Conservation (phyloP, 169 alveolate genomes). For the Miamiensis avidus region DNA sequence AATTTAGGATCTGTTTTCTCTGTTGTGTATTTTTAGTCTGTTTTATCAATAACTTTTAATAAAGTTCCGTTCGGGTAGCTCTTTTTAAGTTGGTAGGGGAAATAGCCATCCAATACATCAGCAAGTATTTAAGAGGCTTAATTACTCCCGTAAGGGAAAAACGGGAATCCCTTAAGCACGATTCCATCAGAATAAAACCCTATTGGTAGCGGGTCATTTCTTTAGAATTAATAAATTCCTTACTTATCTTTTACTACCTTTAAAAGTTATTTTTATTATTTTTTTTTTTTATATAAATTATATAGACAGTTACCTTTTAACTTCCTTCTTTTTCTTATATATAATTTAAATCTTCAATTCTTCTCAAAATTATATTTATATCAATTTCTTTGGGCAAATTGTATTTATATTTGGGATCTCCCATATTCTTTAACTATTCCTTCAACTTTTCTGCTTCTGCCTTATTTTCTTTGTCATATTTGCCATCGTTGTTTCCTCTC, state of each 20-base stretch:
- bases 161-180: slow-evolving; percentile 17
- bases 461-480: slow-evolving; percentile 11
- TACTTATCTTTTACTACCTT: slow-evolving; percentile 35
- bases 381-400: slow-evolving; percentile 36
- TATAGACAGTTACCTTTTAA: not conserved
- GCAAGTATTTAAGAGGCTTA: slow-evolving; percentile 16
- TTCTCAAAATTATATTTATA: slow-evolving; percentile 32
- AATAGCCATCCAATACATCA: slow-evolving; percentile 40
- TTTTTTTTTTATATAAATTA: too few relatives aligned
- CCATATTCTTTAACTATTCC: slow-evolving; percentile 21
- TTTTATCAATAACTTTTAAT: slow-evolving; percentile 35
- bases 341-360: slow-evolving; percentile 38
- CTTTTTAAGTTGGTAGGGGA: slow-evolving; percentile 43
- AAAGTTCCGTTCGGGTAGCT: slow-evolving; percentile 39
- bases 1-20: slow-evolving; percentile 18
- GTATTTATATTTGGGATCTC: slow-evolving; percentile 38
- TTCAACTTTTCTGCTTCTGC: slow-evolving; percentile 22
- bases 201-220: slow-evolving; percentile 40
- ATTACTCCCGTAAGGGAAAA: slow-evolving; percentile 11
- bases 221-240: slow-evolving; percentile 39
- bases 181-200: slow-evolving; percentile 24
- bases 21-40: slow-evolving; percentile 34
- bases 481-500: slow-evolving; percentile 14
- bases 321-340: slow-evolving; percentile 32
- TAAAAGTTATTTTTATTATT: too few relatives aligned